Conservation (phyloP, 2,329 filamentous ascomycete genomes). For the Aschersonia sp. region DNA sequence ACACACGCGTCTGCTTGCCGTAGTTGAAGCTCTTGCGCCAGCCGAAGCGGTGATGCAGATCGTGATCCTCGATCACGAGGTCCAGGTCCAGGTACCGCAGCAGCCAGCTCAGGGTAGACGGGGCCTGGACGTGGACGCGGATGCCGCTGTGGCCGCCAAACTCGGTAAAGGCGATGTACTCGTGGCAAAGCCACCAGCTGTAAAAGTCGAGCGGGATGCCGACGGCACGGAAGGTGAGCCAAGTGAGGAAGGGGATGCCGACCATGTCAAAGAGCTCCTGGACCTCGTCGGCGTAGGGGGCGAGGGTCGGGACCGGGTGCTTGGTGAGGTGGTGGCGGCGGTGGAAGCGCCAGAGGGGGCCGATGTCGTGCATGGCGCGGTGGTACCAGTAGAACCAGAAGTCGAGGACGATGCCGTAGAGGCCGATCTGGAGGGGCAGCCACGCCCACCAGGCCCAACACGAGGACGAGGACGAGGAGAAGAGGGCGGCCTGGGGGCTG, state of each 20-base stretch:
- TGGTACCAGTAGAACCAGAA: constrained; percentile 6
- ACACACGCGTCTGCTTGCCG: constrained; percentile 21
- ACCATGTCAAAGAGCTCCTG: constrained; percentile 27
- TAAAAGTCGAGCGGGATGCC: constrained; percentile 29
- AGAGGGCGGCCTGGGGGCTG: constrained; percentile 7
- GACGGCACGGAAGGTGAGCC: constrained; percentile 15
- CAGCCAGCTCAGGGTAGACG: constrained; percentile 18
- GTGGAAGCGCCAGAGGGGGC: constrained; percentile 21
- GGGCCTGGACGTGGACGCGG: constrained; percentile 18
- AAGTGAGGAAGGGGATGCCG: constrained; percentile 24
- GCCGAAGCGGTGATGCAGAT: constrained; percentile 23
- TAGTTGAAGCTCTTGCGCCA: constrained; percentile 22
- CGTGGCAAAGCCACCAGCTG: constrained; percentile 30
- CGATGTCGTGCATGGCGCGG: constrained; percentile 23
- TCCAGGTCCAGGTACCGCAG: constrained; percentile 17
- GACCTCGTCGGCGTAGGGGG: constrained; percentile 24
- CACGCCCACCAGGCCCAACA: constrained; percentile 13
- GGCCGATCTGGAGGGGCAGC: constrained; percentile 12
- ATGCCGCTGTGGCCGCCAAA: constrained; percentile 23
- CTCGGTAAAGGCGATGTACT: constrained; percentile 26
- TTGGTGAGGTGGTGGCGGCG: constrained; percentile 27
- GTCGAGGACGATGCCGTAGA: constrained; percentile 3
- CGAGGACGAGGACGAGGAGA: constrained; percentile 4
- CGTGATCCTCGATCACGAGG: constrained; percentile 26
- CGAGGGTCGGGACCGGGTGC: constrained; percentile 9